Conservation (phyloP, 208 protist species). For the Leishmania tarentolae region DNA sequence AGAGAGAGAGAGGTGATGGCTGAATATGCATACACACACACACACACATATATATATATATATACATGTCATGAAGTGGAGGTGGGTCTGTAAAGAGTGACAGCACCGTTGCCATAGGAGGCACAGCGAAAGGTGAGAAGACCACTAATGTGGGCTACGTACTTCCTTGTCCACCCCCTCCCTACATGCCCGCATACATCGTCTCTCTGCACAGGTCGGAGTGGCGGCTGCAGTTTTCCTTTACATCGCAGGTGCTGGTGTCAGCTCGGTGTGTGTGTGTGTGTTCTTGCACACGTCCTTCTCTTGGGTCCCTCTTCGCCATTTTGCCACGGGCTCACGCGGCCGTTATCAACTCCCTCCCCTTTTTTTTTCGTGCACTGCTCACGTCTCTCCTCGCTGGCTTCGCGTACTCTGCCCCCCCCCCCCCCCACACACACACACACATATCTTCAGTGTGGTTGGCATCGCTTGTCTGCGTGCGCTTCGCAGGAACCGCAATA, state of each 20-base stretch:
- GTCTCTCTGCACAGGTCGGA: neutral
- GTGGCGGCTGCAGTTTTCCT: too few relatives aligned
- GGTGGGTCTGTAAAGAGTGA: neutral
- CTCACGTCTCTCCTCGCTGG: neutral
- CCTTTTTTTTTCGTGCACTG: neutral
- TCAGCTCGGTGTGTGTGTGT: neutral
- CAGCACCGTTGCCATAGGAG: neutral
- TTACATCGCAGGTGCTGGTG: neutral
- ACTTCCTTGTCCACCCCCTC: neutral
- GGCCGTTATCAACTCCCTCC: neutral
- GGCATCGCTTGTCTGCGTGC: neutral
- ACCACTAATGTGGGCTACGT: neutral
- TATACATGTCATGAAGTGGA: neutral
- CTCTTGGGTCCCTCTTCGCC: neutral
- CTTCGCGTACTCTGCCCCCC: neutral
- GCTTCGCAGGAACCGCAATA: neutral
- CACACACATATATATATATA: neutral
- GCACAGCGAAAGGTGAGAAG: neutral
- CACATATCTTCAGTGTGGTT: neutral
- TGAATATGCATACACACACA: neutral
- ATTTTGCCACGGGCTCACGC: neutral
- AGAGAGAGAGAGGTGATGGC: neutral
- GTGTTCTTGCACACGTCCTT: neutral
- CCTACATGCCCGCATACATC: neutral
- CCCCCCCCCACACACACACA: neutral